phyloP scores from a whole-genome alignment of 306 rosid genomes.

The Senna tora region DNA sequence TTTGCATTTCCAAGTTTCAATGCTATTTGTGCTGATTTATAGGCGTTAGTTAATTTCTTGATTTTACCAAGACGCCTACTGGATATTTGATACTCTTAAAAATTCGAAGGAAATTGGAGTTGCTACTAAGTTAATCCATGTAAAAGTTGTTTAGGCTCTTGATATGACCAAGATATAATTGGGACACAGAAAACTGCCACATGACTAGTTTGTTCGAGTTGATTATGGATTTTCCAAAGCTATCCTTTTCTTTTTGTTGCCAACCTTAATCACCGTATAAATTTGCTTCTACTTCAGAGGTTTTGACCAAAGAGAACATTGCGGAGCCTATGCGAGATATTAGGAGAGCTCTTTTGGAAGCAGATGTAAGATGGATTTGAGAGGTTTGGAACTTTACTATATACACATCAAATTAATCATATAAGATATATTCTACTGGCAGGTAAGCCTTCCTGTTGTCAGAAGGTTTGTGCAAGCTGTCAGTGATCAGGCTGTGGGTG shows the following conservation, averaged over 20 bases:
- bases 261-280: not conserved
- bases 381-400: constrained; percentile 25
- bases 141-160: not conserved
- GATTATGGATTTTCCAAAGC: not conserved
- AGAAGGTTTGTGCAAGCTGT: constrained; percentile 94
- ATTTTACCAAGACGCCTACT: not conserved
- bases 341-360: constrained; percentile 96
- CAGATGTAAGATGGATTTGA: constrained; percentile 68
- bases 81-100: not conserved
- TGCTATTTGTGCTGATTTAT: not conserved
- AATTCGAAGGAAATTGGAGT: not conserved
- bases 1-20: constrained; percentile 12
- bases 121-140: not conserved
- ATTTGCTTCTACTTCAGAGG: constrained; percentile 60
- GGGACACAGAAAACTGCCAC: not conserved
- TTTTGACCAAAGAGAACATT: constrained; percentile 90
- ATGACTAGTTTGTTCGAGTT: constrained; percentile 2
- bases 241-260: not conserved
- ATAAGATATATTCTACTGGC: constrained; percentile 43
- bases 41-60: not conserved
- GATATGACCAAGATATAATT: not conserved
- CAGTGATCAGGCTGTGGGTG: constrained; percentile 92
- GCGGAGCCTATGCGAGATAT: constrained; percentile 98
- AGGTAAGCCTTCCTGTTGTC: constrained; percentile 99
- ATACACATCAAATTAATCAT: not conserved